phyloP scores from a whole-genome alignment of 768 basidiomycete species.

The Tricholoma terreum region DNA sequence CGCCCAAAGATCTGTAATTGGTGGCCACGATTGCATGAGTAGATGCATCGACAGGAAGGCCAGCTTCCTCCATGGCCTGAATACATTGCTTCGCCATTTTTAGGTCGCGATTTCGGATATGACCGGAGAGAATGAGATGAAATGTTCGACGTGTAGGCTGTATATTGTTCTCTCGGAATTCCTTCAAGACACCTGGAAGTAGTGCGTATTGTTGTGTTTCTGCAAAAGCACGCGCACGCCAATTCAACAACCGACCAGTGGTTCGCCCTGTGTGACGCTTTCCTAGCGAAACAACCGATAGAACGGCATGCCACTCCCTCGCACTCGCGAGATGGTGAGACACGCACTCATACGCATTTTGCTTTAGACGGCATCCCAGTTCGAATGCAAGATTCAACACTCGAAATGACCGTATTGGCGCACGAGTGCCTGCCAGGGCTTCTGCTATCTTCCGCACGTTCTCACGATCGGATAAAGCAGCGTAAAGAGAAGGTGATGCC shows the following conservation, averaged over 20 bases:
- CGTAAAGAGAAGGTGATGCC: conserved; percentile 15
- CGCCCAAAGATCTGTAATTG: conserved; percentile 58
- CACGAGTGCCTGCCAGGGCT: conserved; percentile 27
- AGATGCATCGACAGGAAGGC: conserved; percentile 48
- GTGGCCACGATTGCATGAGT: conserved; percentile 61
- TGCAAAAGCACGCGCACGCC: conserved; percentile 60
- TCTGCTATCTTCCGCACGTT: conserved; percentile 30
- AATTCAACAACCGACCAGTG: conserved; percentile 62
- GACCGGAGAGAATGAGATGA: conserved; percentile 63
- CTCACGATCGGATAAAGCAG: conserved; percentile 31
- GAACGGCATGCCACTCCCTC: conserved; percentile 50
- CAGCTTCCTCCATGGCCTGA: conserved; percentile 54
- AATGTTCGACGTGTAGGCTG: conserved; percentile 60
- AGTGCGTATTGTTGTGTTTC: conserved; percentile 48
- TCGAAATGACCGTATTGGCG: conserved; percentile 40
- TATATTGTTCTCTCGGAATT: conserved; percentile 46
- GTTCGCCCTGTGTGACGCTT: conserved; percentile 45
- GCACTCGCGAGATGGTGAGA: conserved; percentile 45
- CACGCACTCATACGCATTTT: conserved; percentile 57
- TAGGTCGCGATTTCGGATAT: conserved; percentile 68
- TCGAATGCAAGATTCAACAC: conserved; percentile 46
- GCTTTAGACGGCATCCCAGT: conserved; percentile 48
- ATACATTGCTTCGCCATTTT: conserved; percentile 50
- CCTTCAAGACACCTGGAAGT: conserved; percentile 44
- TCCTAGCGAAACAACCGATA: conserved; percentile 47